Evolutionary conservation across 2,329 filamentous ascomycete species (phyloP).

Genomic region (Orbilia oligospora): DNA sequence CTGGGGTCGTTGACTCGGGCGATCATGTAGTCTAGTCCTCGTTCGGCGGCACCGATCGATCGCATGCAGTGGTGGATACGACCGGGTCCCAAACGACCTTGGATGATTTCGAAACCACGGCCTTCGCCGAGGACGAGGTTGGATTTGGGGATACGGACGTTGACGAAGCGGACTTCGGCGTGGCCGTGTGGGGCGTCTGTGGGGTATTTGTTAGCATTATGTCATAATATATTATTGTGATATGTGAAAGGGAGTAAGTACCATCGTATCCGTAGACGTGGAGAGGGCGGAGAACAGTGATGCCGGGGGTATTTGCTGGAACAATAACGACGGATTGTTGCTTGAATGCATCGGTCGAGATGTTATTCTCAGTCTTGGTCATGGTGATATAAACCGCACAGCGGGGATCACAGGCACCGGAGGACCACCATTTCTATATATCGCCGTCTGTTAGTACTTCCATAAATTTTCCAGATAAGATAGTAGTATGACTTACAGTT

Average conservation of each 20-base stretch:
- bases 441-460: conserved; percentile 2
- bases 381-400: conserved; percentile 97
- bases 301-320: conserved; percentile 82
- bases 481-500: conserved; percentile 70
- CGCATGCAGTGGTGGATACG: conserved; percentile 99
- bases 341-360: conserved; percentile 79
- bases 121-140: conserved; percentile 94
- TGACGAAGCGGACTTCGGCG: conserved; percentile 88
- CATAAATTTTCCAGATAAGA: neutral
- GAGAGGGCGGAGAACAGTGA: conserved; percentile 94
- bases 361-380: conserved; percentile 75
- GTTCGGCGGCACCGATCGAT: conserved; percentile 89
- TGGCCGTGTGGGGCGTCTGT: conserved; percentile 95
- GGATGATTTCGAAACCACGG: conserved; percentile 97
- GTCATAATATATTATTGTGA: neutral
- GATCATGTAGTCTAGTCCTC: conserved; percentile 93
- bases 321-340: conserved; percentile 96
- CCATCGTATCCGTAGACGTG: conserved; percentile 91
- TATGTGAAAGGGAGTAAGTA: conserved; percentile 26
- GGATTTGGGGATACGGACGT: conserved; percentile 86
- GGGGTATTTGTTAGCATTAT: conserved; percentile 21
- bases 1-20: conserved; percentile 91
- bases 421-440: conserved; percentile 96
- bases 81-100: conserved; percentile 93
- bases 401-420: conserved; percentile 90